Conservation (phyloP, 2,329 filamentous ascomycete genomes). For the Nannizziopsis barbatae region DNA sequence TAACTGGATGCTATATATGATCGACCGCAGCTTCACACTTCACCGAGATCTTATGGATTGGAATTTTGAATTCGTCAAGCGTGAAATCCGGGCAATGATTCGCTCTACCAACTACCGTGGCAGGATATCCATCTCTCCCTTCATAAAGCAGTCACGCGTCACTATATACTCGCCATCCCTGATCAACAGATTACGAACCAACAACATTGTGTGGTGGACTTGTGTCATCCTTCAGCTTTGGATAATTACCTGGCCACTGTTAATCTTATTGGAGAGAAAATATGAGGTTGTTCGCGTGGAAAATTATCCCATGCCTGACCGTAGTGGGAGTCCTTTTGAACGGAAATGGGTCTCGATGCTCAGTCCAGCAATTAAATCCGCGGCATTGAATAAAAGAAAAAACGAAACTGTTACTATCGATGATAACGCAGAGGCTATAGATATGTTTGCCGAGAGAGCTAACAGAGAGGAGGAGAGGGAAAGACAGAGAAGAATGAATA, state of each 20-base stretch:
- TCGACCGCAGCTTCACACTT: slow-evolving; percentile 25
- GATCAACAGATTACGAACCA: slow-evolving; percentile 29
- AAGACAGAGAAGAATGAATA: slow-evolving; percentile 17
- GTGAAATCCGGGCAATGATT: slow-evolving; percentile 27
- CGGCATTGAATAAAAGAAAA: slow-evolving; percentile 24
- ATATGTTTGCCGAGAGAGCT: background rate
- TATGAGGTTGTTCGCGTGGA: slow-evolving; percentile 26
- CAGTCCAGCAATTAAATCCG: slow-evolving; percentile 28
- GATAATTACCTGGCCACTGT: slow-evolving; percentile 32
- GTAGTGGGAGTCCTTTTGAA: slow-evolving; percentile 19
- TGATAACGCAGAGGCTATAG: slow-evolving; percentile 12
- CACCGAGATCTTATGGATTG: slow-evolving; percentile 19
- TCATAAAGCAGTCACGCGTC: slow-evolving; percentile 22
- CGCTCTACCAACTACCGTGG: slow-evolving; percentile 31
- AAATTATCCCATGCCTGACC: slow-evolving; percentile 23
- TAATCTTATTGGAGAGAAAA: slow-evolving; percentile 28
- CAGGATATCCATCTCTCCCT: slow-evolving; percentile 20
- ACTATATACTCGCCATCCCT: slow-evolving; percentile 32
- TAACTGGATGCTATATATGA: slow-evolving; percentile 16
- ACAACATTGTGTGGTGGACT: slow-evolving; percentile 26
- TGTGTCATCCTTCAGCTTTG: slow-evolving; percentile 31
- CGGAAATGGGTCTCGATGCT: slow-evolving; percentile 24
- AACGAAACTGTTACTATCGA: slow-evolving; percentile 16
- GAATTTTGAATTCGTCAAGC: slow-evolving; percentile 20
- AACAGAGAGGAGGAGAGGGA: slow-evolving; percentile 15